A percentile compares a stretch with the other conserved stretches of the same genome.
phyloP scores from a whole-genome alignment of 768 basidiomycete species.

The Lactarius psammicola region DNA sequence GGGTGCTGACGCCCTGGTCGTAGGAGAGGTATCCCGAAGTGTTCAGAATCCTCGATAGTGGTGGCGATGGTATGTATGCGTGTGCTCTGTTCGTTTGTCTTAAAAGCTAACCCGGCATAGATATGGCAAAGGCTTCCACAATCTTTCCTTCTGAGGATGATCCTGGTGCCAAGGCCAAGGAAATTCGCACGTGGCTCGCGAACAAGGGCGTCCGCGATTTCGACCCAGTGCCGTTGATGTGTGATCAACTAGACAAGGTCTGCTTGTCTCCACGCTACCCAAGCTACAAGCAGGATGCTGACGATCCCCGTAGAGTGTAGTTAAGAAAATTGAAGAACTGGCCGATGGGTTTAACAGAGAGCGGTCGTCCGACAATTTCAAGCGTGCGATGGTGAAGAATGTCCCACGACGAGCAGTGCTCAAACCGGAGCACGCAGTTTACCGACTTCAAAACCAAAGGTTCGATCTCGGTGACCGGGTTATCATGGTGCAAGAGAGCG shows the following conservation, averaged over 20 bases:
- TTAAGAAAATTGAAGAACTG: slow-evolving; percentile 72
- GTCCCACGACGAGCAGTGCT: slow-evolving; percentile 92
- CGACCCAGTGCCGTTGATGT: slow-evolving; percentile 88
- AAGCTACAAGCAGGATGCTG: slow-evolving; percentile 1
- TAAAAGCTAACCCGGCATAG: slow-evolving; percentile 40
- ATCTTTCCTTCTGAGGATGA: slow-evolving; percentile 54
- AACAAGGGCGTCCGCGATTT: slow-evolving; percentile 84
- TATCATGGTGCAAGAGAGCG: slow-evolving; percentile 94
- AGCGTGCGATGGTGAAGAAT: slow-evolving; percentile 89
- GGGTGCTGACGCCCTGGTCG: neutral
- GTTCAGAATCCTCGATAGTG: slow-evolving; percentile 65
- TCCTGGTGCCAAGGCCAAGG: slow-evolving; percentile 68
- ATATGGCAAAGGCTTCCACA: slow-evolving; percentile 65
- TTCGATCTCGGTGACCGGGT: slow-evolving; percentile 92
- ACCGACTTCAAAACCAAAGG: slow-evolving; percentile 83
- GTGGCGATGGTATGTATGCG: slow-evolving; percentile 70
- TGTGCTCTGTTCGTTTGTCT: slow-evolving; percentile 16
- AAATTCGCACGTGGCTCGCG: slow-evolving; percentile 84
- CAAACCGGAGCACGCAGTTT: slow-evolving; percentile 87
- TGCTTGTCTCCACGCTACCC: slow-evolving; percentile 38
- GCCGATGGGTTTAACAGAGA: slow-evolving; percentile 65
- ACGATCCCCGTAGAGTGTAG: slow-evolving; percentile 56
- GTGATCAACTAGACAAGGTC: slow-evolving; percentile 89
- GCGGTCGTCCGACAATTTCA: slow-evolving; percentile 64
- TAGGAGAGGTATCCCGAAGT: slow-evolving; percentile 83